Base-by-base conservation (phyloP, 1,284 basidiomycete genomes). In the Marasmius sp. region DNA sequence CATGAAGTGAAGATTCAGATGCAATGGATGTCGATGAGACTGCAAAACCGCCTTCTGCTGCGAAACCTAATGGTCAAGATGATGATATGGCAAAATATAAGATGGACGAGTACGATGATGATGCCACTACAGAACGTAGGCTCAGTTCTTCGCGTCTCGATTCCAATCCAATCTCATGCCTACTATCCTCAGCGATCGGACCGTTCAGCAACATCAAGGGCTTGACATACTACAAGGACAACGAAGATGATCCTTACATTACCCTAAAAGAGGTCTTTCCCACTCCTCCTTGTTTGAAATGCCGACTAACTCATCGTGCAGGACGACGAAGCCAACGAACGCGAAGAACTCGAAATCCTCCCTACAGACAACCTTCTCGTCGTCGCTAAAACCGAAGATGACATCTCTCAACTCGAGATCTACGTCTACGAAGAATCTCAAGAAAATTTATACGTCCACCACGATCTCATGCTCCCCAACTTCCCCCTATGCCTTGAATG, bases 401-500 rank as follows among this genome's bases (percentile, higher is more conserved):
- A 98, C 64, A 87, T 99, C 58, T 97, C 97, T 0, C 94, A 97
- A 68, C 85, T 99, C 63, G 97, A 99, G 75, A 84, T 97, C 66
- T 95, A 96, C 77, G 89, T 97, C 66, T 97, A 97, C 77, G 94
- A 97, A 75, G 95, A 97, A 70, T 82, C 86, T 0, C 83, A 94
- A 79, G 94, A 97, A 73, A 95, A 95, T 71, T 85, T 99, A 37
- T 99, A 97, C 74, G 93, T 94, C 34, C 97, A 99, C 74, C 97
- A 99, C 78, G 97, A 99, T 75, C 85, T 98, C 70, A 94, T 99
- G 88, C 86, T 99, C 16, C 97, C 97, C 61, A 93, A 94, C 63
- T 97, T 98, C 79, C 97, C 97, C 3, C 90, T 99, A 62, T 98
- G 97, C 70, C 90, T 99, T 62, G 97, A 99, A 83, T 99, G 97